Evolutionary conservation across 1,284 basidiomycete genomes (phyloP).

Genomic region (Cryptococcus sp.): DNA sequence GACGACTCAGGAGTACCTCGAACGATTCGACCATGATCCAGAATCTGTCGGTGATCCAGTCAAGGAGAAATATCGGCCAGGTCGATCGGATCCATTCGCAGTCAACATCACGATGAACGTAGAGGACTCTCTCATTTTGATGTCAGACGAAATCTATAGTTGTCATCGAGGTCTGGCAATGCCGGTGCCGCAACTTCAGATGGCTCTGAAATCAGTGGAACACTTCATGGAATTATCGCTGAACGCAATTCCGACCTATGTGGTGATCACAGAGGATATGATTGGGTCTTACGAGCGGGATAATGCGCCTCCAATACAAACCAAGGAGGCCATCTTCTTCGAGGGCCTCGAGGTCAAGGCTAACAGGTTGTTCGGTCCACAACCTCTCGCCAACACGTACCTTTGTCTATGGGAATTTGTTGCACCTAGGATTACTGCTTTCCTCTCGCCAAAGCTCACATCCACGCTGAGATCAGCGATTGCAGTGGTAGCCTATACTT

Average conservation of each 20-base stretch:
- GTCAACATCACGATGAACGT: slow-evolving; percentile 61
- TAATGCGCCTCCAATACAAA: slow-evolving; percentile 13
- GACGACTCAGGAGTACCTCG: slow-evolving; percentile 75
- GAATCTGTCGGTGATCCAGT: slow-evolving; percentile 71
- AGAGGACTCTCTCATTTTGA: slow-evolving; percentile 56
- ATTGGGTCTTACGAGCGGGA: slow-evolving; percentile 46
- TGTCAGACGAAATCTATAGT: slow-evolving; percentile 72
- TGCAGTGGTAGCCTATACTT: slow-evolving; percentile 64
- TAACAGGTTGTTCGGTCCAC: slow-evolving; percentile 79
- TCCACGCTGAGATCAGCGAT: slow-evolving; percentile 55
- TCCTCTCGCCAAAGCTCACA: slow-evolving; percentile 58
- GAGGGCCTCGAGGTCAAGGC: slow-evolving; percentile 74
- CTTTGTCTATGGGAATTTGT: slow-evolving; percentile 83
- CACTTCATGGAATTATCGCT: slow-evolving; percentile 83
- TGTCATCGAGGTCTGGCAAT: slow-evolving; percentile 58
- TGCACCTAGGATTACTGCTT: slow-evolving; percentile 59
- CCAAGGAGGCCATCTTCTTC: slow-evolving; percentile 52
- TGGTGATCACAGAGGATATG: slow-evolving; percentile 54
- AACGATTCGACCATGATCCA: slow-evolving; percentile 58
- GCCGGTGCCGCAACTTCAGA: slow-evolving; percentile 62
- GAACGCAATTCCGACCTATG: slow-evolving; percentile 61
- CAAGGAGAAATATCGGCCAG: slow-evolving; percentile 67
- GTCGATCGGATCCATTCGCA: slow-evolving; percentile 75
- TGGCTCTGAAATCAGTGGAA: slow-evolving; percentile 73
- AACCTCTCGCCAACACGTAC: slow-evolving; percentile 76